phyloP scores from a whole-genome alignment of 2,329 filamentous ascomycete genomes.

The Fusarium citri region DNA sequence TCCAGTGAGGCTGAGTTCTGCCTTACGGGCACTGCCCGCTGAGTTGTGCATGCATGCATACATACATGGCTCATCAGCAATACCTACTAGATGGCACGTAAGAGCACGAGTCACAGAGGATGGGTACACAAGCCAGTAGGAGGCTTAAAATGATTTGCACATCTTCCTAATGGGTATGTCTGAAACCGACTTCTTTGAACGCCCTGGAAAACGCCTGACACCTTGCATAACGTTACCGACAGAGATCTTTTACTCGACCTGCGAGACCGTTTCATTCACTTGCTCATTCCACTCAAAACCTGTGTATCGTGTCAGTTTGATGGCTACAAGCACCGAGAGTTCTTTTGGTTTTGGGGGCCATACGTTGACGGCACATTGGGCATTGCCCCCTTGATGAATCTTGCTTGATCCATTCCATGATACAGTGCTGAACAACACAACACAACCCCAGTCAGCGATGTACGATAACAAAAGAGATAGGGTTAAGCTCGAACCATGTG shows the following conservation, averaged over 20 bases:
- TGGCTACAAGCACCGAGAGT: not conserved
- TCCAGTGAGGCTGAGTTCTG: constrained; percentile 21
- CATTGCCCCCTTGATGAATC: constrained; percentile 93
- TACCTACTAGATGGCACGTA: not conserved
- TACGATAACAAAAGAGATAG: constrained; percentile 5
- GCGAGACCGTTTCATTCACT: constrained; percentile 47
- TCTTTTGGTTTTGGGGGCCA: constrained; percentile 38
- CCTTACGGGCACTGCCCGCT: constrained; percentile 3
- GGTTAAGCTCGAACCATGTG: constrained; percentile 77
- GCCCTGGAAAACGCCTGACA: constrained; percentile 41
- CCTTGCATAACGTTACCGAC: constrained; percentile 14
- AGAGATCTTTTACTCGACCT: constrained; percentile 46
- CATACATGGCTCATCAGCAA: not conserved
- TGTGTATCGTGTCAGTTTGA: constrained; percentile 37
- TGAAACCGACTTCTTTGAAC: constrained; percentile 18
- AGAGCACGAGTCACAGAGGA: constrained; percentile 1
- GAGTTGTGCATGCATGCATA: constrained; percentile 18
- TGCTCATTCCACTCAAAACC: constrained; percentile 58
- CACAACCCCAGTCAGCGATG: constrained; percentile 26
- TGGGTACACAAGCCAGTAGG: constrained; percentile 12
- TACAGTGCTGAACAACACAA: constrained; percentile 78
- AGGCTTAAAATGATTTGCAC: constrained; percentile 5
- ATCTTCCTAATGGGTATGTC: constrained; percentile 17
- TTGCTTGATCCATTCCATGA: constrained; percentile 95
- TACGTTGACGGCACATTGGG: constrained; percentile 97